Evolutionary conservation across 306 rosid genomes (phyloP), one percentile per base, ranked within the genome.

Genomic region (Ceratonia siliqua): DNA sequence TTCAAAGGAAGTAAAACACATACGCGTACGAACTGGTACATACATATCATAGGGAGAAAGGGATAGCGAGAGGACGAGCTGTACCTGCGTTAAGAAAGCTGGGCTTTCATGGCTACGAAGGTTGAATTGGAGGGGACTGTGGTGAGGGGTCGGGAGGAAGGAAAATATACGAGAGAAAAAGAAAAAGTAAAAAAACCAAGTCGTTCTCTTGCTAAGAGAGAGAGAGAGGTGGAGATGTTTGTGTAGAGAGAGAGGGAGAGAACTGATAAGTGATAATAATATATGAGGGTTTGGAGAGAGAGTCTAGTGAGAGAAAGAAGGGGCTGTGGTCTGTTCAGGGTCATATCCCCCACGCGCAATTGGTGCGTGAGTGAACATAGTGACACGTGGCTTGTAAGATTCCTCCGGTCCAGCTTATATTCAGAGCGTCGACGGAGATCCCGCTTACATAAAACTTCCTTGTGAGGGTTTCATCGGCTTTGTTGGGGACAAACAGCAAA

Each of bases 101-200:
- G 46, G 66, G 81, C 73, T 73, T 75, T 83, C 86, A 80, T 88
- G 85, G 63, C 61, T 53, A 69, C 76, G 68, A 81, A 75, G 83
- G 82, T 35, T 80, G 83, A 83, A 63, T 78, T 71, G 75, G 39
- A 62, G 75, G 17, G 27, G 38, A 70, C 46, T 25, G 18, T 6
- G 25, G 27, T 17, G 56, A 43, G 15, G 57, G 21, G 52, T 3
- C 17, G 56, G 14, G 39, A 15, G 38, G 56, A 39, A 43, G 13
- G 68, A 18, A 30, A 48, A 49, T 8, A 74, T 39, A 76, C 38
- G 54, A 49, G 75, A 56, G 11, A 38, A 59, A 41, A 6, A 13
- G 25, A 50, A 25, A 55, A 21, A 22, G 71, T 36, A 59, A 76
- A 73, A 73, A 69, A n/a, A 28, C 85, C 39, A 83, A 80, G 87